phyloP scores from a whole-genome alignment of 1,284 basidiomycete genomes.

The Fomitopsis pinicola region DNA sequence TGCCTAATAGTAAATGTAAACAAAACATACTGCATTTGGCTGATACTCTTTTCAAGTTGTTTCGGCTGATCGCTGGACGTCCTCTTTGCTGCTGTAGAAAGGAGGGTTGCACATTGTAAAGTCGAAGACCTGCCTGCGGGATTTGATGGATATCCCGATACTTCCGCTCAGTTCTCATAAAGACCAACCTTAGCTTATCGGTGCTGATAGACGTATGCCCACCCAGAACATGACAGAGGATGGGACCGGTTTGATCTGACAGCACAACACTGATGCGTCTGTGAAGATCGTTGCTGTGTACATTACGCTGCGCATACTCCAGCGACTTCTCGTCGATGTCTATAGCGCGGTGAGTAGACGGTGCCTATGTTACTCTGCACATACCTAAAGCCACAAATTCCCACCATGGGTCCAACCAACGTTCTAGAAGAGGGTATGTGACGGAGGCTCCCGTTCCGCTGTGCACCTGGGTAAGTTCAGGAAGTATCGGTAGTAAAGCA shows the following conservation, averaged over 20 bases:
- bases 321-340: constrained; percentile 70
- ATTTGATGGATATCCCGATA: not conserved
- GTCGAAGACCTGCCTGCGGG: constrained; percentile 36
- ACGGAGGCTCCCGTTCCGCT: constrained; percentile 91
- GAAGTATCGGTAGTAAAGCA: not conserved
- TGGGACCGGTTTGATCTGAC: constrained; percentile 33
- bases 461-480: not conserved
- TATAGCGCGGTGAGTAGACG: constrained; percentile 19
- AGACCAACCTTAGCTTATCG: too few relatives aligned
- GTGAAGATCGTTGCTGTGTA: constrained; percentile 49
- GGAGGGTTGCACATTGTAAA: constrained; percentile 97
- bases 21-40: constrained; percentile 59
- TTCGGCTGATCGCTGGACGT: constrained; percentile 57
- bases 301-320: constrained; percentile 47
- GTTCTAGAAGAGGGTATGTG: constrained; percentile 84
- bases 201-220: not conserved
- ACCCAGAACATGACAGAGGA: constrained; percentile 25
- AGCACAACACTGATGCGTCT: constrained; percentile 46
- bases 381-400: constrained; percentile 70
- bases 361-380: constrained; percentile 4
- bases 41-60: constrained; percentile 58
- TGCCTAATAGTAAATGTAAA: not conserved
- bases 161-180: not conserved
- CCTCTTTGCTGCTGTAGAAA: constrained; percentile 75
- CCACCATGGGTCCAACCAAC: constrained; percentile 52